phyloP scores from a whole-genome alignment of 2,329 filamentous ascomycete species.

The Fusarium chaquense region DNA sequence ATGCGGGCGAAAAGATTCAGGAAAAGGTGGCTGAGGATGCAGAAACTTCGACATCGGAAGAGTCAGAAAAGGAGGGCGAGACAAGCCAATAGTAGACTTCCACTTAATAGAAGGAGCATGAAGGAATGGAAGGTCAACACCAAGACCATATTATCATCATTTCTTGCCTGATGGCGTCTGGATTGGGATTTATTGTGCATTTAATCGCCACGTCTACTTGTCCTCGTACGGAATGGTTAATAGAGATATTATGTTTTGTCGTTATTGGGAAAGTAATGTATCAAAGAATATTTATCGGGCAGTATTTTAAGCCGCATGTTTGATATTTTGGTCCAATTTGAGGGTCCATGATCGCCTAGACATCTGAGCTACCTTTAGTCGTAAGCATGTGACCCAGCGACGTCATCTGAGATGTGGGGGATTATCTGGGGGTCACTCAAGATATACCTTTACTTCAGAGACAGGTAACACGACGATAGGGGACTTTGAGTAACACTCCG shows the following conservation, averaged over 20 bases:
- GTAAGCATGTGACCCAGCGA: slow-evolving; percentile 9
- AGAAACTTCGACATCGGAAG: slow-evolving; percentile 12
- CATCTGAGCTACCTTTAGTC: neutral
- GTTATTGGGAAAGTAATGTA: neutral
- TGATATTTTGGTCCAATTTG: neutral
- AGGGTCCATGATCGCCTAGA: neutral
- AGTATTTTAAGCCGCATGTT: neutral
- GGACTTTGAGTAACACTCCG: slow-evolving; percentile 14
- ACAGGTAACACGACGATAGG: slow-evolving; percentile 22
- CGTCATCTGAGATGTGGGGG: slow-evolving; percentile 41
- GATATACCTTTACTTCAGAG: neutral
- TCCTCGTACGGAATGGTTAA: slow-evolving; percentile 20
- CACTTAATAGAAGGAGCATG: neutral
- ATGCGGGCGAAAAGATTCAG: slow-evolving; percentile 10
- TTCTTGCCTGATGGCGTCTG: slow-evolving; percentile 14
- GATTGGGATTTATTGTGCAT: slow-evolving; percentile 14
- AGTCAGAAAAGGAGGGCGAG: slow-evolving; percentile 10
- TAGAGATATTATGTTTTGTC: slow-evolving; percentile 11
- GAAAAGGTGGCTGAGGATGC: slow-evolving; percentile 11
- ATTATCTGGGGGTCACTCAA: neutral
- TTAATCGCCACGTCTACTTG: slow-evolving; percentile 6
- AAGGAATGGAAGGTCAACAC: neutral
- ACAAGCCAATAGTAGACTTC: slow-evolving; percentile 7
- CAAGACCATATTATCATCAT: neutral
- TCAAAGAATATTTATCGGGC: neutral